phyloP scores from a whole-genome alignment of 352 stramenopile genomes.

The Phytophthora pini region DNA sequence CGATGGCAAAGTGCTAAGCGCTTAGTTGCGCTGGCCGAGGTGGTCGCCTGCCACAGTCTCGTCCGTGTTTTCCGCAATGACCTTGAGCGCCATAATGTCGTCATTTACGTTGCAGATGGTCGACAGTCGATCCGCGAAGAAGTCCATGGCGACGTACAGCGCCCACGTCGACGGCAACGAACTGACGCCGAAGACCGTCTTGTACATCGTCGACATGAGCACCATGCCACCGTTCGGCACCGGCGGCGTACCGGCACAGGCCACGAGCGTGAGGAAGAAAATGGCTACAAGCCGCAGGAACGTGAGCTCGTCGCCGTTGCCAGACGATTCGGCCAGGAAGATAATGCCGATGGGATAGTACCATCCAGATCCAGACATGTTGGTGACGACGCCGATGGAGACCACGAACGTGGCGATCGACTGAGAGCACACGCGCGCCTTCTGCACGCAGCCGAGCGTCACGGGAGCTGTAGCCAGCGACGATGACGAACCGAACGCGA shows the following conservation, averaged over 20 bases:
- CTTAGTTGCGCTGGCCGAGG: constrained; percentile 51
- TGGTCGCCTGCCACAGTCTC: constrained; percentile 68
- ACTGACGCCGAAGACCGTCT: constrained; percentile 58
- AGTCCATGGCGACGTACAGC: constrained; percentile 68
- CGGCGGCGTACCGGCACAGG: constrained; percentile 55
- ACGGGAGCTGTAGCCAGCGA: constrained; percentile 73
- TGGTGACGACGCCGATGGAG: constrained; percentile 69
- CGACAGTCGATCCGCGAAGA: constrained; percentile 69
- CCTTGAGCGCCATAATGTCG: constrained; percentile 79
- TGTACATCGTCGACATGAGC: constrained; percentile 72
- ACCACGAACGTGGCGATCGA: constrained; percentile 81
- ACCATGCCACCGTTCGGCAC: constrained; percentile 60
- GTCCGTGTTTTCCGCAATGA: constrained; percentile 77
- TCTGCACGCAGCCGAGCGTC: constrained; percentile 68
- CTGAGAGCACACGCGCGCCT: constrained; percentile 66
- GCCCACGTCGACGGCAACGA: constrained; percentile 59
- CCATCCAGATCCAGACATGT: constrained; percentile 61
- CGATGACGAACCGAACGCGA: constrained; percentile 70
- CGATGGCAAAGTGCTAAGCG: no score
- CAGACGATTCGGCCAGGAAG: constrained; percentile 68
- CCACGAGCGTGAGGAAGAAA: constrained; percentile 64
- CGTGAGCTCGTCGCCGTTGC: constrained; percentile 60
- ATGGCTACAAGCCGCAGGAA: constrained; percentile 50
- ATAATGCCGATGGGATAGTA: constrained; percentile 72
- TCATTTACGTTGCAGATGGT: constrained; percentile 83